These are phyloP conservation scores for Eucalyptus curtisii DNA, from an alignment of 345 rosid genomes.

Conservation along the genomic window DNA sequence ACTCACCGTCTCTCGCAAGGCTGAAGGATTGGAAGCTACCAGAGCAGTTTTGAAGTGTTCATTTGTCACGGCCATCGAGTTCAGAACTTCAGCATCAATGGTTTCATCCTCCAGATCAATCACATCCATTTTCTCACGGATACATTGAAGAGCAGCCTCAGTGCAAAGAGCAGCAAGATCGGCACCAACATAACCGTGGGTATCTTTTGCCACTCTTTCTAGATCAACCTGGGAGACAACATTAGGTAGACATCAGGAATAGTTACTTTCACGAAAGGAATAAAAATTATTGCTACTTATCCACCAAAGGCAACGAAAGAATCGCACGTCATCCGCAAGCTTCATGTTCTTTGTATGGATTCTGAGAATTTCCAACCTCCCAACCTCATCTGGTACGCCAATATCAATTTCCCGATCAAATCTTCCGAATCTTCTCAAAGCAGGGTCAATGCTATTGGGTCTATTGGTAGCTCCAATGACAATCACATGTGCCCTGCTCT, in stretches of 20 bases:
- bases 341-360: constrained; percentile 97
- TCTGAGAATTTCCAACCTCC: constrained; percentile 91
- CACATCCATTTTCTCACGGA: constrained; percentile 94
- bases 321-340: constrained; percentile 65
- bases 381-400: constrained; percentile 94
- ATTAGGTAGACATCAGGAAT: neutral
- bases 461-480: constrained; percentile 96
- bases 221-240: constrained; percentile 50
- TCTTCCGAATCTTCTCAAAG: constrained; percentile 88
- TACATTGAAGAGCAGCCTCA: constrained; percentile 95
- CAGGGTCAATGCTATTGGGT: constrained; percentile 90
- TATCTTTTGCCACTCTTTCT: constrained; percentile 74
- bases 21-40: constrained; percentile 2
- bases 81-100: constrained; percentile 83
- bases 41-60: constrained; percentile 82
- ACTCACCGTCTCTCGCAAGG: constrained; percentile 5
- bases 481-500: constrained; percentile 80
- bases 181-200: constrained; percentile 96
- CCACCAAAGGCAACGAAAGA: neutral
- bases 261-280: neutral
- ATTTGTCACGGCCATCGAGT: constrained; percentile 81
- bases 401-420: constrained; percentile 92
- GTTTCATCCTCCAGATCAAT: constrained; percentile 90
- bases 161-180: constrained; percentile 94
- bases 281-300: neutral